Evolutionary conservation across 163 green algal genomes (phyloP), one percentile per base, ranked within the genome.

Genomic region (Coccomyxa subellipsoidea): DNA sequence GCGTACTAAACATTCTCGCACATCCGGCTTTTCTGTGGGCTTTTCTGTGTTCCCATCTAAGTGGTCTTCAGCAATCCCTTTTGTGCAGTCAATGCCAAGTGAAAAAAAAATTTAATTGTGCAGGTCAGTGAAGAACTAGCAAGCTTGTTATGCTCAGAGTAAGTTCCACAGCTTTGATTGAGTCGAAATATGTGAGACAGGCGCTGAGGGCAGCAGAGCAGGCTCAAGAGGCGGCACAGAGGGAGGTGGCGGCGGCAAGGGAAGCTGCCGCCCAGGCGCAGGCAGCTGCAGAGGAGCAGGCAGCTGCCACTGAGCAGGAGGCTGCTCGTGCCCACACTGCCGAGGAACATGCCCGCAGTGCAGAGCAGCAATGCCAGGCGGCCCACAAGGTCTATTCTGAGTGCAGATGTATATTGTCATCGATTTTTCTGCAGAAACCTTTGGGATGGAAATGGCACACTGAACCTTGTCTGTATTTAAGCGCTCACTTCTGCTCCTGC

Each of bases 231-330:
- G 23, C 15, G 47, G 47, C 47, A 7, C 15, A 59, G 3, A 59
- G 47, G 47, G 36, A 53, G 35, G 78, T 35, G 4, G 80, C 73
- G 69, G 83, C 18, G 29, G 78, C 79, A 15, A 72, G 12, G n/a
- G 38, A 40, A 27, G 80, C 69, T 31, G 71, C 71, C 23, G 54
- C 80, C 37, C 31, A 38, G 77, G 47, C 38, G 37, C 9, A 37
- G n/a, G 71, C 66, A 53, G 66, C 77, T 79, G 36, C 81, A 54
- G 32, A 78, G 71, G 10, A 9, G 71, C 4, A 40, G 10, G 34
- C 71, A 34, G 71, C 71, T 53, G 71, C 71, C 15, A 10, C 71
- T 38, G 10, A 39, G 71, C 71, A 39, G n/a, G 69, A 34, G 31
- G 69, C n/a, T 34, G 69, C 69, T 36, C n/a, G 69, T 34, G 47